Evolutionary conservation across 1,284 basidiomycete species (phyloP), one percentile per base, ranked within the genome.

Genomic region (Sphaerobolus stellatus): DNA sequence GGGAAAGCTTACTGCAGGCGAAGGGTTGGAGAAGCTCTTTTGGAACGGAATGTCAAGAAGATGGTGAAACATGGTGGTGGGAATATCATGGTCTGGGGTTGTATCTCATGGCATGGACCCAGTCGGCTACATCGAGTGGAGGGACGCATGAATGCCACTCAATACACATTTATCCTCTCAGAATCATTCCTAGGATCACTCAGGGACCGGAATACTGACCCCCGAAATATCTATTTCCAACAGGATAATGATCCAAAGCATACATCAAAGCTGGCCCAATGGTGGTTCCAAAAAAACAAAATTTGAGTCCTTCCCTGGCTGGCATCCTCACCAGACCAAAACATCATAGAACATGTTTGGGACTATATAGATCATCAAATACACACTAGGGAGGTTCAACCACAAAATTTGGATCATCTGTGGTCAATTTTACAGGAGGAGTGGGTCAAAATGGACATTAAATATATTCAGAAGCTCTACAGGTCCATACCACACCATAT

Each of bases 341-440:
- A 71, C 53, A 66, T 66, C 30, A 72, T 72, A 60, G 70, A 74
- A 62, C 68, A 74, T 52, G 59, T 69, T 5, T 74, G 70, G 70
- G n/a, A n/a, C n/a, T n/a, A n/a, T n/a, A n/a, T n/a, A n/a, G n/a
- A n/a, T n/a, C n/a, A n/a, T n/a, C n/a, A n/a, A n/a, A n/a, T n/a
- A n/a, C n/a, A n/a, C n/a, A n/a, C n/a, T n/a, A n/a, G n/a, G n/a
- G n/a, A n/a, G n/a, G n/a, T n/a, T n/a, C n/a, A n/a, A n/a, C n/a
- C n/a, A n/a, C n/a, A n/a, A n/a, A n/a, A n/a, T n/a, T n/a, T n/a
- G n/a, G n/a, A n/a, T n/a, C n/a, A n/a, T n/a, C n/a, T n/a, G n/a
- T n/a, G n/a, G n/a, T n/a, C n/a, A n/a, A n/a, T n/a, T n/a, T n/a
- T n/a, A n/a, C n/a, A n/a, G n/a, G n/a, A n/a, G n/a, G n/a, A n/a